Conservation (phyloP, 306 rosid species). For the Fragaria iinumae region DNA sequence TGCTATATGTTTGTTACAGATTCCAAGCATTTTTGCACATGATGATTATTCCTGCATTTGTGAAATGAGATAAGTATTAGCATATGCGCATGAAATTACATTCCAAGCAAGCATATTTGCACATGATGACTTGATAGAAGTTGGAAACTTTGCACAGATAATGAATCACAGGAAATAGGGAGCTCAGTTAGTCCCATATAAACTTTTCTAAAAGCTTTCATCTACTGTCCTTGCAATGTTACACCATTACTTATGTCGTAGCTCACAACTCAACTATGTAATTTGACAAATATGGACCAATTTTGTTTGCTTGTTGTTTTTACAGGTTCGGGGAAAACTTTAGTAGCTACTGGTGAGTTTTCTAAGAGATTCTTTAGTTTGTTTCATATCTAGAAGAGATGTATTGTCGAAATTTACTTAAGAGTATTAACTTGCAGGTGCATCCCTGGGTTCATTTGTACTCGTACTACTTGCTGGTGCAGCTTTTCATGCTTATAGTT, state of each 20-base stretch:
- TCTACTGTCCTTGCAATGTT: neutral
- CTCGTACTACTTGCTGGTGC: constrained; percentile 10
- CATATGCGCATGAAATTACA: too few relatives aligned
- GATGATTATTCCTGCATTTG: too few relatives aligned
- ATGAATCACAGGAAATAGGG: neutral
- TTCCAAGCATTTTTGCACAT: too few relatives aligned
- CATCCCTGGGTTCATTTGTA: constrained; percentile 22
- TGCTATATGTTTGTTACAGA: neutral
- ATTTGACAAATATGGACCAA: neutral
- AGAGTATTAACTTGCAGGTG: constrained; percentile 16
- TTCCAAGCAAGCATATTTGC: neutral
- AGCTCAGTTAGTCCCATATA: neutral
- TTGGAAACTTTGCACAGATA: neutral
- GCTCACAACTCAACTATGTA: too few relatives aligned
- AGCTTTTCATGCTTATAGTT: neutral
- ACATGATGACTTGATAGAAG: neutral
- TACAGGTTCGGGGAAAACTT: constrained; percentile 21
- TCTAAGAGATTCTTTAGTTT: neutral
- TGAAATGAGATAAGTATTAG: too few relatives aligned
- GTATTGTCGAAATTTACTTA: neutral
- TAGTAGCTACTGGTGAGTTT: constrained; percentile 29
- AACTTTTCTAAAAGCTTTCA: too few relatives aligned
- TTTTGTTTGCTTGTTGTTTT: neutral
- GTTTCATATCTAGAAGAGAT: neutral
- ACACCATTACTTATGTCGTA: too few relatives aligned